These are phyloP conservation scores for Alternaria arbusti DNA, from an alignment of 2,329 filamentous ascomycete genomes.

Conservation along the genomic window DNA sequence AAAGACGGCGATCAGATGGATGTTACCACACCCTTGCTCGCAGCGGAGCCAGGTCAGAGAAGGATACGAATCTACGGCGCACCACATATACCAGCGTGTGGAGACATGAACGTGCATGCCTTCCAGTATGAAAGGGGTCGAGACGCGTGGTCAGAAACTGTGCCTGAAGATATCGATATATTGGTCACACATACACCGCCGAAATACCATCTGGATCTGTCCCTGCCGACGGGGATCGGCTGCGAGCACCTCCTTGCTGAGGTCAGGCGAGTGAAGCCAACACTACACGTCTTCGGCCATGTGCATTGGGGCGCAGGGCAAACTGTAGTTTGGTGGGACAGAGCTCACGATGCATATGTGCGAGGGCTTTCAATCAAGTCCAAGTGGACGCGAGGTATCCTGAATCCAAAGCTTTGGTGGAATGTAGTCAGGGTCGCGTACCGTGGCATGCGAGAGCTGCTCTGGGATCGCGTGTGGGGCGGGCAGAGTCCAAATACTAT, in stretches of 20 bases:
- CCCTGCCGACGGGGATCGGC: slow-evolving; percentile 66
- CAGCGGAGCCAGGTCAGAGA: slow-evolving; percentile 46
- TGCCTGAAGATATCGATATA: slow-evolving; percentile 77
- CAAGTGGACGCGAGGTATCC: slow-evolving; percentile 46
- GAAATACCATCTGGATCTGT: slow-evolving; percentile 70
- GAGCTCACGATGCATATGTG: slow-evolving; percentile 74
- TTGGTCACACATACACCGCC: slow-evolving; percentile 84
- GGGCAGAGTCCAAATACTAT: slow-evolving; percentile 57
- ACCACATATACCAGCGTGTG: slow-evolving; percentile 78
- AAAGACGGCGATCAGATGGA: slow-evolving; percentile 2
- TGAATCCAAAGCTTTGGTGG: slow-evolving; percentile 56
- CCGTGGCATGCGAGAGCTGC: slow-evolving; percentile 61
- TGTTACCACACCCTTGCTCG: slow-evolving; percentile 29
- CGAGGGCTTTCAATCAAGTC: slow-evolving; percentile 58
- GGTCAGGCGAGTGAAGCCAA: slow-evolving; percentile 74
- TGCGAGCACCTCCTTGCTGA: slow-evolving; percentile 75
- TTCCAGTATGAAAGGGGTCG: slow-evolving; percentile 74
- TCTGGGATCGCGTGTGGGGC: slow-evolving; percentile 67
- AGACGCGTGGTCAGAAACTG: slow-evolving; percentile 74
- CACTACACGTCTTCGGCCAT: slow-evolving; percentile 84
- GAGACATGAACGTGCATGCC: slow-evolving; percentile 69
- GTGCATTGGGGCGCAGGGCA: slow-evolving; percentile 77
- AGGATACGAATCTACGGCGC: slow-evolving; percentile 78
- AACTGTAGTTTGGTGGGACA: slow-evolving; percentile 76
- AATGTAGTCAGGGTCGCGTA: slow-evolving; percentile 59